Base-by-base conservation (phyloP, 805 yeast species). In the Cyberlindnera veronae region DNA sequence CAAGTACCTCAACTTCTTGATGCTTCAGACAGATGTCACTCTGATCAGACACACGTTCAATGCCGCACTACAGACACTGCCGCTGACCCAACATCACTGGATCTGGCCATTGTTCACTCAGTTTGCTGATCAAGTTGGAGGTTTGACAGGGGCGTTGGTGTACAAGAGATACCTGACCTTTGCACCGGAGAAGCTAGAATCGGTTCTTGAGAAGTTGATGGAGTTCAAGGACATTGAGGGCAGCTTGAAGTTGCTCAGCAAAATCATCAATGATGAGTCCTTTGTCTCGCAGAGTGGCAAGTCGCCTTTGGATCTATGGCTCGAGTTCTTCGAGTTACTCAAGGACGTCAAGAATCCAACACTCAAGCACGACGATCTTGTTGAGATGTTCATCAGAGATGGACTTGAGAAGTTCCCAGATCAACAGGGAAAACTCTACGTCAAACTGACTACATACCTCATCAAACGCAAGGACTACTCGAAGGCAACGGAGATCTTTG, bases 31-130 rank as follows among this genome's bases (percentile, higher is more conserved):
- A 18, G 54, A 69, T 38, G 54, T 74, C 0, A 59, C 72, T 0
- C 42, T 53, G 27, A 67, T 71, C 12, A 60, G 81, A 30, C 53
- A 55, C 5, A 60, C 61, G 4, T 79, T 81, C 53, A 74, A 81
- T 50, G 50, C 57, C 21, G 72, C 82, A 0, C 58, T 84, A 8
- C 63, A 66, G 38, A 46, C 62, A 5, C 50, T 83, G 11, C 77
- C 84, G 0, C 38, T 69, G 6, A 55, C 74, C 0, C 79, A 76
- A 41, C 88, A 81, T 57, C 69, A 70, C 4, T 47, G 64, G 21
- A 70, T 83, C 23, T 75, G 93, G 75, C 62, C 68, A 1, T 53
- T 71, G 44, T 84, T 77, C 41, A 61, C 82, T 32, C 49, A 62
- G 16, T 76, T 70, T 58, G 77, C 77, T 1, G 62, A 62, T 32